Conservation (phyloP, 331 rosid species). For the Spiraea crenata region DNA sequence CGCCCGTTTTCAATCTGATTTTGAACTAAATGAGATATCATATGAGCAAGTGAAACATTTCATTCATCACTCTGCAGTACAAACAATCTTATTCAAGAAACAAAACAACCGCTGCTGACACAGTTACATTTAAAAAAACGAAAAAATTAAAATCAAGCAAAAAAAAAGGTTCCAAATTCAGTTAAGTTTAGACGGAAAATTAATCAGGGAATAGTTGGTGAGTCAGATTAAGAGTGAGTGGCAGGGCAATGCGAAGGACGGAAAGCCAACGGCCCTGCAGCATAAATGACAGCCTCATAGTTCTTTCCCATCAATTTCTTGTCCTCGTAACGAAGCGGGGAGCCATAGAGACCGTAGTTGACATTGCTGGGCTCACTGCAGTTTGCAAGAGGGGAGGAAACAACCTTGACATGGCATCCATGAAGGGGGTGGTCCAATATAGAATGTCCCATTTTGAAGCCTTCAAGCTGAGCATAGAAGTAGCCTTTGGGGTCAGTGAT, state of each 20-base stretch:
- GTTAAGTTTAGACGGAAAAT: background rate
- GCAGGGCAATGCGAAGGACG: constrained; percentile 36
- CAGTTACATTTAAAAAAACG: background rate
- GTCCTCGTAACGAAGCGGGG: constrained; percentile 64
- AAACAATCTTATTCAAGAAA: constrained; percentile 3
- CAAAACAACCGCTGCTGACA: background rate
- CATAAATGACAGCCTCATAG: constrained; percentile 66
- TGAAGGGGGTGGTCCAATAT: constrained; percentile 85
- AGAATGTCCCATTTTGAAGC: constrained; percentile 51
- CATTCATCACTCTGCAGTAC: constrained; percentile 1
- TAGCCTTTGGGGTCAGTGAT: constrained; percentile 67
- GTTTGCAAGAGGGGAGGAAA: constrained; percentile 58
- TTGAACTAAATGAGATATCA: background rate
- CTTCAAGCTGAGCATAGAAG: constrained; percentile 69
- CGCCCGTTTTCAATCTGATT: background rate
- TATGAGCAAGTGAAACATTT: constrained; percentile 11
- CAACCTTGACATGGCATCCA: constrained; percentile 69
- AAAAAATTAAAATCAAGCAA: background rate
- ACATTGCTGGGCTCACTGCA: constrained; percentile 67
- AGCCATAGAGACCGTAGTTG: constrained; percentile 69
- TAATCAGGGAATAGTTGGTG: background rate
- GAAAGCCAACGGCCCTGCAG: constrained; percentile 69
- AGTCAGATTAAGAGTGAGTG: constrained; percentile 13
- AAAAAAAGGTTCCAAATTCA: background rate
- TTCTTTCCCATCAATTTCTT: constrained; percentile 53